A percentile compares a stretch with the other conserved stretches of the same genome.
Conservation (phyloP, 306 rosid genomes). For the Malus fusca region DNA sequence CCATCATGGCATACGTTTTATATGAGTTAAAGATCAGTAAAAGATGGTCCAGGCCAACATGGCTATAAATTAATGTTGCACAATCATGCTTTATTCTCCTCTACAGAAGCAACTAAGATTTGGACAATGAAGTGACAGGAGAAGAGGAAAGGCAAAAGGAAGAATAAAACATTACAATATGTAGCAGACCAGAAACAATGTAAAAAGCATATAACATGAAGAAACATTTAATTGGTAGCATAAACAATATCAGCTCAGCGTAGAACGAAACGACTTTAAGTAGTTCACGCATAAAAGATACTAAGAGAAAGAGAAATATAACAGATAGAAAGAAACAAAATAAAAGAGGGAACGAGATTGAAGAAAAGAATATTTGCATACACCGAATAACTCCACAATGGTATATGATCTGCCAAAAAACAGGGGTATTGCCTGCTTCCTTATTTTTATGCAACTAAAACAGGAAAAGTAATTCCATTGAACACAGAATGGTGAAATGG, state of each 20-base stretch:
- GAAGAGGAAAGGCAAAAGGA: not conserved
- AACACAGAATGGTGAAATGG: not conserved
- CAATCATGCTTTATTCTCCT: not conserved
- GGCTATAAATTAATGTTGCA: not conserved
- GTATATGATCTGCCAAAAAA: not conserved
- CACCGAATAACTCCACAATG: not conserved
- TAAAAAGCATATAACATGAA: not conserved
- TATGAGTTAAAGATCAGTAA: not conserved
- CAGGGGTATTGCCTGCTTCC: not conserved
- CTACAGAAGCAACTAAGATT: not conserved
- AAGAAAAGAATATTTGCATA: not conserved
- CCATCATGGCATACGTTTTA: not conserved
- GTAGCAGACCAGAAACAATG: not conserved
- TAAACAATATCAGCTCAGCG: not conserved
- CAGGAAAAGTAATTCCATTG: not conserved
- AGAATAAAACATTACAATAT: not conserved
- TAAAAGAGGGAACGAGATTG: not conserved
- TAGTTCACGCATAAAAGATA: not conserved
- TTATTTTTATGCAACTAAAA: not conserved
- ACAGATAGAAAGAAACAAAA: not conserved
- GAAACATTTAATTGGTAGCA: not conserved
- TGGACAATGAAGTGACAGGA: constrained; percentile 2
- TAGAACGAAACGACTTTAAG: not conserved
- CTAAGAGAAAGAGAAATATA: not conserved
- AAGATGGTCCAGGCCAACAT: not conserved